Percentiles rank a stretch among this genome's conserved stretches.
Evolutionary conservation across 176 grass and related monocot genomes (phyloP).

Genomic region (Triticum monococcum): DNA sequence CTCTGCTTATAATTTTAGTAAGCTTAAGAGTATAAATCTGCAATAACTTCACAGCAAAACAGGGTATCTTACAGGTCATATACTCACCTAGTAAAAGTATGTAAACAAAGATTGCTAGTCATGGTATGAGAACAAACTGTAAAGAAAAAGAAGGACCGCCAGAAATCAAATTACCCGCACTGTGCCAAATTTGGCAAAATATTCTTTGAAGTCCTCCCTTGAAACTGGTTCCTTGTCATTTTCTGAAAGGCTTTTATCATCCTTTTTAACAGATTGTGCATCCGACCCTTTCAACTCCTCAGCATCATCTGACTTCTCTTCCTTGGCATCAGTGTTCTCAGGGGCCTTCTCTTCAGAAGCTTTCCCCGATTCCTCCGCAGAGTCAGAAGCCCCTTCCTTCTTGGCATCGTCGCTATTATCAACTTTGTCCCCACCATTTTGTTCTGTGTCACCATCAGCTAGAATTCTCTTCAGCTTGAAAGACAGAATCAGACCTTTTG

Average conservation of each 20-base stretch:
- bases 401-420: conserved; percentile 20
- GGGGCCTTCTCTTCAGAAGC: conserved; percentile 32
- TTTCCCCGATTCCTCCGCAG: conserved; percentile 20
- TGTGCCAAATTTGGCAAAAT: conserved; percentile 80
- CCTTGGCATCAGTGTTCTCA: conserved; percentile 18
- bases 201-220: conserved; percentile 77
- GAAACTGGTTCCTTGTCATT: conserved; percentile 40
- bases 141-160: neutral
- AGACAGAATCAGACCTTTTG: conserved; percentile 81
- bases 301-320: conserved; percentile 39
- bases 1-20: neutral
- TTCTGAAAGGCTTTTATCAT: conserved; percentile 23
- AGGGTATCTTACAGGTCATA: neutral
- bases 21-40: neutral
- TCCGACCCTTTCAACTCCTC: conserved; percentile 26
- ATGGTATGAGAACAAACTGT: neutral
- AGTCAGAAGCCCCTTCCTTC: conserved; percentile 31
- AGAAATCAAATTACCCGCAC: conserved; percentile 65
- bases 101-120: conserved; percentile 7
- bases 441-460: conserved; percentile 24
- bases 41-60: neutral
- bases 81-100: neutral
- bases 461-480: conserved; percentile 81
- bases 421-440: conserved; percentile 46
- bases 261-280: conserved; percentile 22